These are phyloP conservation scores for Rutidosis leptorrhynchoides DNA, from an alignment of 129 eudicot species.

Conservation along the genomic window DNA sequence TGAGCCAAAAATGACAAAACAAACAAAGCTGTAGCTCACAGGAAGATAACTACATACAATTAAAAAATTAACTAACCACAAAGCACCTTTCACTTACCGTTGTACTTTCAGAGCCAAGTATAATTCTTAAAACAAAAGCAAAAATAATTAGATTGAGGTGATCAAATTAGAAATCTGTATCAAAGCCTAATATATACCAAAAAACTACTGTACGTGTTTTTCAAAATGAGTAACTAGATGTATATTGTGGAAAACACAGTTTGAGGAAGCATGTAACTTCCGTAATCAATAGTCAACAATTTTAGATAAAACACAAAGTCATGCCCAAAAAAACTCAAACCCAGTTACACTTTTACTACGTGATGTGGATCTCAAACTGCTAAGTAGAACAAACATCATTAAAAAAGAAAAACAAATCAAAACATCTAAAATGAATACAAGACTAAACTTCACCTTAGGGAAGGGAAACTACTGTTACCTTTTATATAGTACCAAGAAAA, in stretches of 20 bases:
- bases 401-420: not conserved
- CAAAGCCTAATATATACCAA: not conserved
- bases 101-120: not conserved
- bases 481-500: not conserved
- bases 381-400: not conserved
- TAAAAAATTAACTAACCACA: too few relatives aligned
- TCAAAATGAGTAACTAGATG: not conserved
- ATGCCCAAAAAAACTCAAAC: too few relatives aligned
- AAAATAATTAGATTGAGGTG: not conserved
- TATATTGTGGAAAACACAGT: too few relatives aligned
- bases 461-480: not conserved
- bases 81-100: not conserved
- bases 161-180: not conserved
- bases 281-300: too few relatives aligned
- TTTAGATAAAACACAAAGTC: too few relatives aligned
- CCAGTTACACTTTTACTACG: too few relatives aligned
- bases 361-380: too few relatives aligned
- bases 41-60: too few relatives aligned
- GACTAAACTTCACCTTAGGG: constrained; percentile 7
- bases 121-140: not conserved
- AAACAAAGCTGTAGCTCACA: too few relatives aligned
- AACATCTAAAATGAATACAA: not conserved
- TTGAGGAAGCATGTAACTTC: too few relatives aligned
- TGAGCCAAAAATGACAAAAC: too few relatives aligned
- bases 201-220: not conserved